Evolutionary conservation across 495 filamentous ascomycete species (phyloP).

Genomic region (Aspergillus bridgeri): DNA sequence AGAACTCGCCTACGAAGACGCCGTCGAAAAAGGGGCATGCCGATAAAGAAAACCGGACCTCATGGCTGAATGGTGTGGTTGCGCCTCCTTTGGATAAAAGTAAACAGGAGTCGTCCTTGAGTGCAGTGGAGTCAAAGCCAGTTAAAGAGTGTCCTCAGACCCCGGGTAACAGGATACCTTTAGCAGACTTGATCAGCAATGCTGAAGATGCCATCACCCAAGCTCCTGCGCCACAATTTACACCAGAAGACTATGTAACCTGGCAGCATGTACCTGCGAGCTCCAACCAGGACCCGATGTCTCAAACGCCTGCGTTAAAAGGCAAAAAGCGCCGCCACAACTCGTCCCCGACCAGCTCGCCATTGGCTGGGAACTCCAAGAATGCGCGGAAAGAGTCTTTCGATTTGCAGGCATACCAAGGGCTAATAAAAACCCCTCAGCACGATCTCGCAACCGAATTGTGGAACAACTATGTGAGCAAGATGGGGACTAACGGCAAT

Average conservation of each 20-base stretch:
- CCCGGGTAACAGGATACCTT: slow-evolving; percentile 67
- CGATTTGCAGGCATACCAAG: slow-evolving; percentile 50
- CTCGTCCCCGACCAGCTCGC: slow-evolving; percentile 76
- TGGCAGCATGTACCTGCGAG: slow-evolving; percentile 60
- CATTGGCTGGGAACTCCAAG: slow-evolving; percentile 49
- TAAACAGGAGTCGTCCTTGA: slow-evolving; percentile 24
- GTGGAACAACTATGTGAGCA: slow-evolving; percentile 75
- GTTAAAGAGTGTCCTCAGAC: slow-evolving; percentile 61
- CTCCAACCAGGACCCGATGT: slow-evolving; percentile 37
- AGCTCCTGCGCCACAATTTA: slow-evolving; percentile 41
- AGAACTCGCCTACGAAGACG: slow-evolving; percentile 31
- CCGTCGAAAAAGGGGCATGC: slow-evolving; percentile 22
- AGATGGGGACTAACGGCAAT: slow-evolving; percentile 38
- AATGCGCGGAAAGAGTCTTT: slow-evolving; percentile 40
- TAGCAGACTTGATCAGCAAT: slow-evolving; percentile 77
- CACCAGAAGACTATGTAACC: slow-evolving; percentile 69
- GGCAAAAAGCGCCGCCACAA: slow-evolving; percentile 71
- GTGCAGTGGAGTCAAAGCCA: slow-evolving; percentile 31
- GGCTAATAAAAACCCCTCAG: slow-evolving; percentile 67
- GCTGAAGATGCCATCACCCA: slow-evolving; percentile 54
- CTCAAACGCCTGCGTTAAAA: slow-evolving; percentile 48
- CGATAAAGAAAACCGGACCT: slow-evolving; percentile 39
- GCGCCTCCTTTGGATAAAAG: slow-evolving; percentile 24
- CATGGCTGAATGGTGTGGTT: slow-evolving; percentile 41
- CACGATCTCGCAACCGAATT: slow-evolving; percentile 79